phyloP scores from a whole-genome alignment of 345 rosid species.

The Acer saccharum region DNA sequence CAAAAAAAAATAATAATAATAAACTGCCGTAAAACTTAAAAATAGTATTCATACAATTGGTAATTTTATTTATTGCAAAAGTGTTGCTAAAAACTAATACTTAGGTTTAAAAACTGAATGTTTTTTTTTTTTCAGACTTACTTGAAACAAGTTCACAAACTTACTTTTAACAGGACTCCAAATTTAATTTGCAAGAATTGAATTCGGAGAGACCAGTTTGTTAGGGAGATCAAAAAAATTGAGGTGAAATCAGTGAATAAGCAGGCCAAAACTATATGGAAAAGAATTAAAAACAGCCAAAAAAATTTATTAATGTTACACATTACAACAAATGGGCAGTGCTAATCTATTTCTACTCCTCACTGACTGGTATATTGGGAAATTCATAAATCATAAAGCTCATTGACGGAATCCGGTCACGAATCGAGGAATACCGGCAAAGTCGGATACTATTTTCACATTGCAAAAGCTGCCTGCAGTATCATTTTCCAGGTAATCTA shows the following conservation, averaged over 20 bases:
- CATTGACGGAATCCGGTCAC: constrained; percentile 60
- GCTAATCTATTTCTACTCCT: background rate
- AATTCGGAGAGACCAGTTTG: background rate
- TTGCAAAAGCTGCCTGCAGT: constrained; percentile 47
- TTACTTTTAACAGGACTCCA: too few relatives aligned
- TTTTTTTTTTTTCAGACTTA: too few relatives aligned
- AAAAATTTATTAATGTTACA: background rate
- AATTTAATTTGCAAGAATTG: background rate
- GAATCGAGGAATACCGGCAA: constrained; percentile 66
- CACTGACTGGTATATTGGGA: background rate
- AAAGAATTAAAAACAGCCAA: background rate
- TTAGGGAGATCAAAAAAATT: background rate
- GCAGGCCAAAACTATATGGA: background rate
- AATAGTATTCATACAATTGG: too few relatives aligned
- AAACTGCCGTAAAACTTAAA: too few relatives aligned
- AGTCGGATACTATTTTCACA: constrained; percentile 59
- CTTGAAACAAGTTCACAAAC: too few relatives aligned
- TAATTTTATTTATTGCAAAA: too few relatives aligned
- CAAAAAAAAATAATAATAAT: too few relatives aligned
- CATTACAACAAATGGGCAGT: background rate
- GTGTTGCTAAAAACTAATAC: too few relatives aligned
- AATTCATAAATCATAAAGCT: constrained; percentile 11
- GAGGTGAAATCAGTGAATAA: background rate
- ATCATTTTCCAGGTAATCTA: constrained; percentile 49
- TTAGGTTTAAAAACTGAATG: too few relatives aligned